Base-by-base conservation (phyloP, 441 rosid species). In the Populus hybrid region DNA sequence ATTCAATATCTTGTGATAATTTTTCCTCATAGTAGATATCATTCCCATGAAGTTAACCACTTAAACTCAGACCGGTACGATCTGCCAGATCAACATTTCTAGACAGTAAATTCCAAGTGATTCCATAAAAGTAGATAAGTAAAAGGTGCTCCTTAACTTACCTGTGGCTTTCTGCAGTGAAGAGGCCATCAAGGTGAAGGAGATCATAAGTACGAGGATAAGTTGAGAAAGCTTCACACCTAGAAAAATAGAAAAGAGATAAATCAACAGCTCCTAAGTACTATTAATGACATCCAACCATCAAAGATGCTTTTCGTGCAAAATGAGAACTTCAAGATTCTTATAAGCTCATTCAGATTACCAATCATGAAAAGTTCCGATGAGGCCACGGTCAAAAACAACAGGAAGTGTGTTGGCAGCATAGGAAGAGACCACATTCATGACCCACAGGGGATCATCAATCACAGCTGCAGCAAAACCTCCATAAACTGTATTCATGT, bases 191-290 rank as follows among this genome's bases (percentile, higher is more conserved):
- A 18, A 95, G 89, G 85, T 95, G 99, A 71, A 94, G 97, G 68
- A 95, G 93, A 84, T 95, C 98, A 70, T 95, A 95, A 12, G 98
- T 94, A 71, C 99, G 88, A 76, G 99, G 98, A 84, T 95, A 95
- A 0, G 99, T 94, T 10, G 99, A 95, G 85, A 95, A 94, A 63
- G 97, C 97, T 80, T 95, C 99, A 79, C 99, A 95, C 99, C 99
- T 95, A 77, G 26, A 69, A 86, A 86, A 77, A 80, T 28, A 76
- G 63, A 64, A 69, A 34, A 71, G 42, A 76, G 40, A 59, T 30
- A 67, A 57, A 63, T 38, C 21, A 75, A 40, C 12, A 78, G 28
- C 23, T 6, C 5, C 23, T 24, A 24, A 38, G 24, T 32, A 12
- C 5, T 26, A 67, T 40, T 18, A 7, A 50, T 32, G 57, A 23